Percentiles rank a stretch among this genome's conserved stretches.
phyloP scores from a whole-genome alignment of 352 stramenopile genomes.

The Globisporangium rhizosaccharum region DNA sequence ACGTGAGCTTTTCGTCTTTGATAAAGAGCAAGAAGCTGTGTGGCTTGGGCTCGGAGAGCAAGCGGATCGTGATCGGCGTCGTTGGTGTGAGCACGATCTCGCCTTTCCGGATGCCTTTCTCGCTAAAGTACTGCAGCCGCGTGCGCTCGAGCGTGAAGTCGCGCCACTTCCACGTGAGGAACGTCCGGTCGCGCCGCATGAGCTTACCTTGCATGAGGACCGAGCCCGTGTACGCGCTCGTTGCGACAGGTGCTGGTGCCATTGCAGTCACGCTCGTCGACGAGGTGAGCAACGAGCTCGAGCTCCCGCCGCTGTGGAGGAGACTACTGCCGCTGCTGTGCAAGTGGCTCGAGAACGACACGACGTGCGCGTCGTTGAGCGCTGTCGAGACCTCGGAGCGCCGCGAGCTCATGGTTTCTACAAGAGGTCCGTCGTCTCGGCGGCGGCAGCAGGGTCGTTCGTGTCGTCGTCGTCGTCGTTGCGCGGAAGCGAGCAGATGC shows the following conservation, averaged over 20 bases:
- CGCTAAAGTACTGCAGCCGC: conserved; percentile 72
- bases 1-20: conserved; percentile 73
- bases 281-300: conserved; percentile 3
- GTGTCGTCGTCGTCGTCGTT: background rate
- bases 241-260: background rate
- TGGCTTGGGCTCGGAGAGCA: conserved; percentile 65
- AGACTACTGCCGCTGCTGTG: background rate
- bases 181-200: conserved; percentile 65
- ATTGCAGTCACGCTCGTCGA: background rate
- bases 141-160: conserved; percentile 71
- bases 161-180: conserved; percentile 82
- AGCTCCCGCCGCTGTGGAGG: background rate
- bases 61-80: conserved; percentile 70
- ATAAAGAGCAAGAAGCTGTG: conserved; percentile 73
- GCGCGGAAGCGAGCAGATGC: background rate
- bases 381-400: conserved; percentile 14
- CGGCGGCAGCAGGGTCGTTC: background rate
- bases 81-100: conserved; percentile 54
- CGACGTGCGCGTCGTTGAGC: conserved; percentile 10
- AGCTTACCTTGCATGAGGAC: conserved; percentile 61
- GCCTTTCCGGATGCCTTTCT: conserved; percentile 68
- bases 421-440: background rate
- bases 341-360: conserved; percentile 6
- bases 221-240: conserved; percentile 19
- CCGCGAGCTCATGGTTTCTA: conserved; percentile 1